Base-by-base conservation (phyloP, 208 protist species). In the Crithidia sp. region DNA sequence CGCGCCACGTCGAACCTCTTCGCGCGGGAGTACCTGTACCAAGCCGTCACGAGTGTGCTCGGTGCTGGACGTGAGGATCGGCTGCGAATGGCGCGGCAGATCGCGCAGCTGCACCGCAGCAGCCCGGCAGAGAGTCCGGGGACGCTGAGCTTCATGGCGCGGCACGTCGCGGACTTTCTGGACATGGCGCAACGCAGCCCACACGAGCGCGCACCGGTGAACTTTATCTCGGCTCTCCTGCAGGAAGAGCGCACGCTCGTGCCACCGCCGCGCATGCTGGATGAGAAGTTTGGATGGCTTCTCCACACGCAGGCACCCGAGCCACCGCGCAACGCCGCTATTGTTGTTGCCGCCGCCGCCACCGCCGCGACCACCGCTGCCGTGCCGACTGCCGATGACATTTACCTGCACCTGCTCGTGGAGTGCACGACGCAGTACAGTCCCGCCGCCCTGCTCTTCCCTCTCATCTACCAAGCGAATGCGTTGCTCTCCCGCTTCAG, bases 241-340 rank as follows among this genome's bases (percentile, higher is more conserved):
- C 71, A 72, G 56, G 77, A 70, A 39, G 67, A 78, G 12, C n/a
- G 44, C 52, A 75, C 67, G 45, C 28, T 75, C 6, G 13, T 83
- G 12, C 71, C 77, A n/a, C 77, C 77, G 17, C 71, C 71, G 10
- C 58, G 62, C 40, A 61, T 77, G 54, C 40, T 77, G 12, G 71
- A 77, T 37, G 77, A 82, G 58, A 75, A 53, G 41, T 77, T 75
- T 28, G 76, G 71, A 66, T 82, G 77, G 77, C 69, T 74, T 5
- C 19, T 52, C 4, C 50, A 19, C 36, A 49, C n/a, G 52, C 17
- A 40, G 14, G 36, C 13, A 7, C 43, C 7, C 6, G n/a, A 7
- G 12, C 9, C 45, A 14, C 12, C 45, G 7, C 2, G 9, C 45
- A 13, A 7, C 12, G 45, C 7, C 45, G 45, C 45, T 14, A 7